Evolutionary conservation across 2,329 filamentous ascomycete species (phyloP), one percentile per base, ranked within the genome.

Genomic region (Fonsecaea pedrosoi): DNA sequence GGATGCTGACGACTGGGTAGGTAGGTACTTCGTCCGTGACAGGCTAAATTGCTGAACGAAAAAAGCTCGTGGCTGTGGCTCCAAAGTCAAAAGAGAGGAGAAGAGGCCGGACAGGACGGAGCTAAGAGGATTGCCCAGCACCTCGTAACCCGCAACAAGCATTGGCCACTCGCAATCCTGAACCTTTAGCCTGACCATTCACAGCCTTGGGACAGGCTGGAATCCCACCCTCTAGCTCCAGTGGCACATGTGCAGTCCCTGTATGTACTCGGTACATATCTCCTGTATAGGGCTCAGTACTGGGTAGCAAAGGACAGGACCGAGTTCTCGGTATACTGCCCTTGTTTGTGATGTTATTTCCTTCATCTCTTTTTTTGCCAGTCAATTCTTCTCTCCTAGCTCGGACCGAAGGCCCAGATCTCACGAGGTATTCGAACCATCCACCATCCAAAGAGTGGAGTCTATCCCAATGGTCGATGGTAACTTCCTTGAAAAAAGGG

Each of bases 21-120:
- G 40, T 18, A 15, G 56, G 18, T 18, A 12, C 45, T 48, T 48
- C 30, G 30, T 32, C 4, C 30, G 4, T 45, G 45, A 35, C 40
- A 45, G 57, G 40, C 57, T 60, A 60, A 60, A 60, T 60, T 34
- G 57, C 38, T 60, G 57, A 50, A 32, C 40, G 21, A 34, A 45
- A 50, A 50, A 30, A 15, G 40, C 40, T 45, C 40, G 40, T 45
- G 40, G 40, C 40, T 8, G 40, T 45, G 40, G 40, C 40, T 45
- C 40, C 38, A 60, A 45, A 35, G 40, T 32, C 3, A 30, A 34
- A 45, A 15, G 40, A 2, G 25, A 45, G 15, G 40, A 40, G 40
- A 53, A 53, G 54, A 18, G 10, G 7, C 30, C n/a, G 42, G 15
- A 32, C 30, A 21, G 42, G 15, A 25, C 40, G 38, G 40, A 34